A percentile compares a stretch with the other conserved stretches of the same genome.
These are phyloP conservation scores for Suhomyces taliae DNA, from an alignment of 1,139 yeast species.

Conservation along the genomic window DNA sequence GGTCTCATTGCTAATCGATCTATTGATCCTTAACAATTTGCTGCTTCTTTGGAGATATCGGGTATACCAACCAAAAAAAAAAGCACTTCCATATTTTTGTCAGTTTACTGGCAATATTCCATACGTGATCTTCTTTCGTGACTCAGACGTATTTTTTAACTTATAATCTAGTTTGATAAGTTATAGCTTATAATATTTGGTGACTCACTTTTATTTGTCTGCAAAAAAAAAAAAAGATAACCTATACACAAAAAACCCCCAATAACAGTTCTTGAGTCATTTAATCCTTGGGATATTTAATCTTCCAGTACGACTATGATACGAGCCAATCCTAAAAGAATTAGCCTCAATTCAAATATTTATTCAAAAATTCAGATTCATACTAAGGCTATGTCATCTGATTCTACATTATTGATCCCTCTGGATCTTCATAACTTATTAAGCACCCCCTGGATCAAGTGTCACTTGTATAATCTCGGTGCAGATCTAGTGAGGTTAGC, in stretches of 20 bases:
- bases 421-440: slow-evolving; percentile 16
- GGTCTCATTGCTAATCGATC: no score
- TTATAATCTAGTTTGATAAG: no score
- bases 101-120: no score
- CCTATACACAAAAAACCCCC: background rate
- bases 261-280: no score
- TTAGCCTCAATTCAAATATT: slow-evolving; percentile 6
- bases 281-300: no score
- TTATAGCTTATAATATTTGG: background rate
- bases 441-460: slow-evolving; percentile 31
- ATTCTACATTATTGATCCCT: slow-evolving; percentile 10
- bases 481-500: slow-evolving; percentile 37
- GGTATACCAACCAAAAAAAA: background rate
- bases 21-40: background rate
- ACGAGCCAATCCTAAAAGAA: slow-evolving; percentile 10
- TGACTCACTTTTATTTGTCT: background rate
- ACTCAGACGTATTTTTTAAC: no score
- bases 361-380: slow-evolving; percentile 8
- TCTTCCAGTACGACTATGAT: slow-evolving; percentile 1
- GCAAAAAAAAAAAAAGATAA: background rate
- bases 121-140: no score
- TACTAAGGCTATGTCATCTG: slow-evolving; percentile 1
- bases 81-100: no score
- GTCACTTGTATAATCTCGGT: slow-evolving; percentile 38
- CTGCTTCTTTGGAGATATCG: background rate